Base-by-base conservation (phyloP, 1,284 basidiomycete species). In the Tilletiopsis washingtonensis region DNA sequence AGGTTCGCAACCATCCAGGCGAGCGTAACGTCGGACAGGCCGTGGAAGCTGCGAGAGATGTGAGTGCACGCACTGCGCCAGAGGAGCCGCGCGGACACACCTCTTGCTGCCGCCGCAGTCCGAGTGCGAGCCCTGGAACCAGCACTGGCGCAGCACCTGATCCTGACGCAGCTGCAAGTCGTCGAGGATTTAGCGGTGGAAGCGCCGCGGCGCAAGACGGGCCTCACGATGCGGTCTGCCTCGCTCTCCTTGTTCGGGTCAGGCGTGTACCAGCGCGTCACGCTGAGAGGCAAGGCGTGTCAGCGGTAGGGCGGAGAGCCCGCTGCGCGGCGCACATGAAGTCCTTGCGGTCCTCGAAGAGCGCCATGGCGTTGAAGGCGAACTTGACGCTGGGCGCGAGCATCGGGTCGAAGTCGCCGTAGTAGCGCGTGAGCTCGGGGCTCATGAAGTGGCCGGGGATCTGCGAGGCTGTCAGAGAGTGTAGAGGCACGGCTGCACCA, bases 101-200 rank as follows among this genome's bases (percentile, higher is more conserved):
- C n/a, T n/a, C n/a, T n/a, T n/a, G 17, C 67, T 66, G 4, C 70
- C 69, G 4, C 70, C 70, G 4, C 59, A 53, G 48, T 71, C 67
- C 4, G 62, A 57, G 37, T 73, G 70, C 0, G 54, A 55, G 21
- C 70, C 70, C 15, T 62, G 49, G 50, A 73, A 71, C 70, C 70
- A 73, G 5, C 49, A 47, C 46, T 73, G 70, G 47, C 21, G 29
- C 29, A 34, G 29, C 29, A 34, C 29, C n/a, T 34, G 29, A 34
- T n/a, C 29, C 29, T n/a, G 9, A n/a, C 29, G 29, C n/a, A 9
- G 29, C n/a, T n/a, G n/a, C n/a, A n/a, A n/a, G n/a, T n/a, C n/a
- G n/a, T n/a, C n/a, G n/a, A n/a, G n/a, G n/a, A n/a, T n/a, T n/a
- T n/a, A n/a, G n/a, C n/a, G n/a, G n/a, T n/a, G n/a, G n/a, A n/a